A percentile compares a stretch with the other conserved stretches of the same genome.
Conservation (phyloP, 2,329 filamentous ascomycete genomes). For the Fusarium floridanum region DNA sequence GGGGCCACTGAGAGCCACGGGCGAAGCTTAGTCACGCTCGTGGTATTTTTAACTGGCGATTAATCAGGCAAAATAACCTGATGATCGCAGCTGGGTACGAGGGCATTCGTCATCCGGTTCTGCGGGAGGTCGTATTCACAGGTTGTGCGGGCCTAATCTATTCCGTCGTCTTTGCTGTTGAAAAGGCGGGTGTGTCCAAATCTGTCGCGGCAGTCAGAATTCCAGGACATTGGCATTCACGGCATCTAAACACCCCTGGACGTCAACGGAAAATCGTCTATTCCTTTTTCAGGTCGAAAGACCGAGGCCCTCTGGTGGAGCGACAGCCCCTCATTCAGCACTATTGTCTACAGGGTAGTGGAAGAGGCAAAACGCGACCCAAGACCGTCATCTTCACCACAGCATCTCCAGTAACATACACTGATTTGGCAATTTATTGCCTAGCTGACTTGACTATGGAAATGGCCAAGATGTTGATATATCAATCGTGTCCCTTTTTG, state of each 20-base stretch:
- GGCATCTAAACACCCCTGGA: background rate
- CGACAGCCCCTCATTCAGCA: background rate
- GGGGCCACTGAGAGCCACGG: background rate
- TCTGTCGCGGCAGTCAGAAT: background rate
- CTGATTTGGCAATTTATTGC: background rate
- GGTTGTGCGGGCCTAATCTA: background rate
- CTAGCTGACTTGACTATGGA: background rate
- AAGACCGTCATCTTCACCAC: background rate
- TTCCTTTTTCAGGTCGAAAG: background rate
- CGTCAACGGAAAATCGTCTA: background rate
- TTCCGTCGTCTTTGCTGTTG: background rate
- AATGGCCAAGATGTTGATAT: background rate
- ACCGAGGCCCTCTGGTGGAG: background rate
- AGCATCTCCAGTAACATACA: background rate
- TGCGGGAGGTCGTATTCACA: background rate
- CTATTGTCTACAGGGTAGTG: background rate
- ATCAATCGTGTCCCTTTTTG: background rate
- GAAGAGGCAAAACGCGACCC: background rate
- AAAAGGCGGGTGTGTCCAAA: background rate
- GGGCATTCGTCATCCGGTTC: background rate
- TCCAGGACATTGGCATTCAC: background rate
- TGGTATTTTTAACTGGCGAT: conserved; percentile 1
- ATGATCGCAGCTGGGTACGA: background rate
- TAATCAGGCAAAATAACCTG: background rate
- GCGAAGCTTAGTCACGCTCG: background rate